Base-by-base conservation (phyloP, 2,329 filamentous ascomycete genomes). In the Fusarium chlamydosporum region DNA sequence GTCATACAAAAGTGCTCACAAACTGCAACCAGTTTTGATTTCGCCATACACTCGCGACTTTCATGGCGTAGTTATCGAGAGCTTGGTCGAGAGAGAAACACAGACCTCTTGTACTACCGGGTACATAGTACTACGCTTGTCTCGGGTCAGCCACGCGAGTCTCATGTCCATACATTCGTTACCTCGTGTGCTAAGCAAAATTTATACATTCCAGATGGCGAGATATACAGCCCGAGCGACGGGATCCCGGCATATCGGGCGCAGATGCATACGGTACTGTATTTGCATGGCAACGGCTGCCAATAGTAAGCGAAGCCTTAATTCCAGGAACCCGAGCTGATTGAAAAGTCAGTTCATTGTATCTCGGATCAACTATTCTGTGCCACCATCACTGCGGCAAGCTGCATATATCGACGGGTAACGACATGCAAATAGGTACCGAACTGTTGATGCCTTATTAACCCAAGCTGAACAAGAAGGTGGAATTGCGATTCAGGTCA, bases 141-240 rank as follows among this genome's bases (percentile, higher is more conserved):
- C 69, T 73, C 69, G 59, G 69, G 56, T 50, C 51, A 47, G 71
- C 67, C 69, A 70, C 59, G 58, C 65, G 65, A 58, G 64, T 64
- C 61, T 61, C 53, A 67, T 51, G 10, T n/a, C 23, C 33, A 46
- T 40, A 35, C 61, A 43, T 45, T 42, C 41, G 40, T 60, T 34
- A 13, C 37, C 34, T 27, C 48, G 53, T 57, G 13, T 57, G 38
- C 46, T 37, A 23, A 23, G 50, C 42, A 40, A 52, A 65, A 43
- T 20, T 47, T 34, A 33, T 29, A 26, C 60, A 65, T 68, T 66
- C 65, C 55, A 51, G 31, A 31, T 35, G n/a, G 16, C 27, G 37
- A 41, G 15, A 40, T 45, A 18, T 26, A 41, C 23, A 23, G 31
- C 54, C 59, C 41, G 45, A n/a, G 48, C 33, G 18, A 61, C 47